Evolutionary conservation across 1,284 basidiomycete genomes (phyloP).

Genomic region (Jaminaea rosea): DNA sequence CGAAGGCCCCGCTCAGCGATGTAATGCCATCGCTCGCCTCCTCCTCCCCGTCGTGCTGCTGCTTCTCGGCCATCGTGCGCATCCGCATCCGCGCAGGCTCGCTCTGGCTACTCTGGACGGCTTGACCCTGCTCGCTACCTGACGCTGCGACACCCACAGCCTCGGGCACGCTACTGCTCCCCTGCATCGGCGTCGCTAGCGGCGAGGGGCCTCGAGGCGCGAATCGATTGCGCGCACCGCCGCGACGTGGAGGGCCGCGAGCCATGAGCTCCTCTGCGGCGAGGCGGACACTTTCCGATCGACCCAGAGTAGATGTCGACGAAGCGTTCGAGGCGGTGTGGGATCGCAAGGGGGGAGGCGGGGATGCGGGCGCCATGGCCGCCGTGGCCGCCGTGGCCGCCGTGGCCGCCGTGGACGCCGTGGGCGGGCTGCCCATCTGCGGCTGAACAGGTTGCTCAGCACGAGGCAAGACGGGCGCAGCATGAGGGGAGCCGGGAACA

Average conservation of each 20-base stretch:
- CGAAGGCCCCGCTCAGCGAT: too few species aligned
- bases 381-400: not conserved
- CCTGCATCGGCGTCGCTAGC: too few species aligned
- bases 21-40: too few species aligned
- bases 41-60: too few species aligned
- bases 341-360: conserved; percentile 1
- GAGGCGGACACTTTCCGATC: conserved; percentile 27
- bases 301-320: conserved; percentile 9
- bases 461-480: not conserved
- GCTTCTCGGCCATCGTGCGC: too few species aligned
- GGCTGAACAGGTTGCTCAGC: not conserved
- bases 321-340: not conserved
- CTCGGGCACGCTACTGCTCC: too few species aligned
- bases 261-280: conserved; percentile 39
- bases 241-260: conserved; percentile 22
- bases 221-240: too few species aligned
- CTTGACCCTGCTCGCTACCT: too few species aligned
- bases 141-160: too few species aligned
- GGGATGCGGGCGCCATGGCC: not conserved
- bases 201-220: too few species aligned
- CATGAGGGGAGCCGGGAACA: not conserved
- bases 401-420: not conserved
- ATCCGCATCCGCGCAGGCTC: too few species aligned
- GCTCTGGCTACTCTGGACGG: too few species aligned
- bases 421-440: not conserved